A percentile compares a stretch with the other conserved stretches of the same genome.
These are phyloP conservation scores for Chionographis japonica DNA, from an alignment of 106 monocot genomes.

Conservation along the genomic window DNA sequence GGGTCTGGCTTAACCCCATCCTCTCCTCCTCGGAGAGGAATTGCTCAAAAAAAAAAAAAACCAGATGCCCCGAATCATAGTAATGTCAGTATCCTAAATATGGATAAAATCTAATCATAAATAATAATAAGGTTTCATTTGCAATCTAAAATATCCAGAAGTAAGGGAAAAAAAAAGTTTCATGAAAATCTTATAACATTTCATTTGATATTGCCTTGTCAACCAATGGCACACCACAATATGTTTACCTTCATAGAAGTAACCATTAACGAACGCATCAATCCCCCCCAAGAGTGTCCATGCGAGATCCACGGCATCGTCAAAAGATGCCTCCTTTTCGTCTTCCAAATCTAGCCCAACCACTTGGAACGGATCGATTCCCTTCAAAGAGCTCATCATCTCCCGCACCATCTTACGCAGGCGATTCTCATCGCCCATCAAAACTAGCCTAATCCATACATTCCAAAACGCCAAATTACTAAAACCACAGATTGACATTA, in stretches of 20 bases:
- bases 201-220: background rate
- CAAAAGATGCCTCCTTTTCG: slow-evolving; percentile 56
- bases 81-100: too few relatives aligned
- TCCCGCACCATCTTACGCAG: slow-evolving; percentile 38
- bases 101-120: too few relatives aligned
- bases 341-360: slow-evolving; percentile 66
- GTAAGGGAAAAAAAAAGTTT: too few relatives aligned
- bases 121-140: too few relatives aligned
- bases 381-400: slow-evolving; percentile 29
- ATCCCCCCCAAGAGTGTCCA: slow-evolving; percentile 55
- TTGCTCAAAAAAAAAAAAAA: too few relatives aligned
- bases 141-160: too few relatives aligned
- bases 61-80: too few relatives aligned
- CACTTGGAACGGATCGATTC: slow-evolving; percentile 38
- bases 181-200: too few relatives aligned
- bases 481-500: background rate
- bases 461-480: background rate
- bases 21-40: too few relatives aligned
- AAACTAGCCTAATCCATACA: slow-evolving; percentile 46
- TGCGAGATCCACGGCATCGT: slow-evolving; percentile 58
- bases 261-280: slow-evolving; percentile 86
- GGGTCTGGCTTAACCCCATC: too few relatives aligned
- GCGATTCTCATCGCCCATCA: slow-evolving; percentile 64
- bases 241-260: slow-evolving; percentile 73
- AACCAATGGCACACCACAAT: background rate